These are phyloP conservation scores for Penicillium aurantiogriseum DNA, from an alignment of 2,329 filamentous ascomycete species.

Conservation along the genomic window DNA sequence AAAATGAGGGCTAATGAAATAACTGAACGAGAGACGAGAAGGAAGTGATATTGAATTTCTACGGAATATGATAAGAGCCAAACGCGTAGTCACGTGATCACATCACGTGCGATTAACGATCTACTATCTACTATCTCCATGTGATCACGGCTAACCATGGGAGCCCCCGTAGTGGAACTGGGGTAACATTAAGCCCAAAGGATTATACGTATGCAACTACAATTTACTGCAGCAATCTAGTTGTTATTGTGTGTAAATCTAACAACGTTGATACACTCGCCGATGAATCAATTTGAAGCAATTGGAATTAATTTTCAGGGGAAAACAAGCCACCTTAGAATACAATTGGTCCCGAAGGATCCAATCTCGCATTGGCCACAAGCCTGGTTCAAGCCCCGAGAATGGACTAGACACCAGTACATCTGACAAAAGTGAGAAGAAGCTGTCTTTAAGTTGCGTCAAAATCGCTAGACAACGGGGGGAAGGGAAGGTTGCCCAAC, in stretches of 20 bases:
- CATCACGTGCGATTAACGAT: background rate
- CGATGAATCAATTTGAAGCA: background rate
- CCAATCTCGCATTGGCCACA: conserved; percentile 23
- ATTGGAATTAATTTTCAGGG: conserved; percentile 9
- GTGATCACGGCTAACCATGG: background rate
- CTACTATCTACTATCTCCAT: background rate
- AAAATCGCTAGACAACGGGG: conserved; percentile 30
- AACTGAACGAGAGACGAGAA: conserved; percentile 8
- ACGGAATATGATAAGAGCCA: conserved; percentile 20
- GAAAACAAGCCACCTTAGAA: conserved; percentile 26
- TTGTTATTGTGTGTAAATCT: background rate
- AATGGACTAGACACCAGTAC: background rate
- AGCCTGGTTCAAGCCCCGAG: conserved; percentile 1
- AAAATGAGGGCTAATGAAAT: background rate
- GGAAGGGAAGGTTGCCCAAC: conserved; percentile 13
- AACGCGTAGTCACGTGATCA: conserved; percentile 26
- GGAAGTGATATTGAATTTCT: conserved; percentile 30
- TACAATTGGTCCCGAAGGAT: conserved; percentile 31
- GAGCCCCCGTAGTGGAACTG: background rate
- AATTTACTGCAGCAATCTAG: background rate
- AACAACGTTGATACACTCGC: background rate
- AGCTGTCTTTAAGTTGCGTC: conserved; percentile 13
- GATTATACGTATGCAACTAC: background rate
- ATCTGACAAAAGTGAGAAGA: conserved; percentile 10
- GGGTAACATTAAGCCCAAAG: too few species aligned